Conservation (phyloP, 2,329 filamentous ascomycete genomes). For the Claviceps pusilla region DNA sequence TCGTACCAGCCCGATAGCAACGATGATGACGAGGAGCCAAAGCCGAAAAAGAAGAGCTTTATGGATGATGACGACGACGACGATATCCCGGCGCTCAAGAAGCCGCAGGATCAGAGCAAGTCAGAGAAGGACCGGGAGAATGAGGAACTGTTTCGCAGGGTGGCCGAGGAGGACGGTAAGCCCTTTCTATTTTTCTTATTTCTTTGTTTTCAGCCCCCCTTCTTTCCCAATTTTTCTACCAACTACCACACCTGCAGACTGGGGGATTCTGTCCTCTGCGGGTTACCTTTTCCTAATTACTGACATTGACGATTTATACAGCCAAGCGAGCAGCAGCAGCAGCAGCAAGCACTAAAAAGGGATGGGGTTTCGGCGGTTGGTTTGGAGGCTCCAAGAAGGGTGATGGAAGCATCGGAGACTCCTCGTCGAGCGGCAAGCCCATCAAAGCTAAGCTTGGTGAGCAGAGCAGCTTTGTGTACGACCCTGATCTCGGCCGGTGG, state of each 20-base stretch:
- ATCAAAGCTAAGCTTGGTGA: constrained; percentile 90
- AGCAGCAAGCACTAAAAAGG: constrained; percentile 38
- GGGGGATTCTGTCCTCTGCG: too few relatives aligned
- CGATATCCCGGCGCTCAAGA: constrained; percentile 37
- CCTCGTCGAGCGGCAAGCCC: constrained; percentile 41
- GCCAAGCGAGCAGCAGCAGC: constrained; percentile 42
- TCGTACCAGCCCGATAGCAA: constrained; percentile 39
- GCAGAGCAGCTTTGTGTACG: constrained; percentile 82
- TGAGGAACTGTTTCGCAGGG: constrained; percentile 71
- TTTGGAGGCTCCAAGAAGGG: constrained; percentile 58
- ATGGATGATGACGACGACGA: constrained; percentile 68
- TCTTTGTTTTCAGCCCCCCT: too few relatives aligned
- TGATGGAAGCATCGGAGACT: constrained; percentile 19
- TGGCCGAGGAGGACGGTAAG: constrained; percentile 61
- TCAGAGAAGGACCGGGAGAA: constrained; percentile 62
- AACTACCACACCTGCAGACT: too few relatives aligned
- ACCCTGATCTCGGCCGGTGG: constrained; percentile 94
- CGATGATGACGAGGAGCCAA: constrained; percentile 34
- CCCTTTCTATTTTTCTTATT: neutral
- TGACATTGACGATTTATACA: constrained; percentile 14
- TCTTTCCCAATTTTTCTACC: too few relatives aligned
- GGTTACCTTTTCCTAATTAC: neutral
- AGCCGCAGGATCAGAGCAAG: constrained; percentile 42
- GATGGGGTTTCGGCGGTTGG: constrained; percentile 77
- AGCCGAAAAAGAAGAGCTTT: constrained; percentile 59